A percentile compares a stretch with the other conserved stretches of the same genome.
Conservation (phyloP, 2,329 filamentous ascomycete genomes). For the Triangularia verruculosa region DNA sequence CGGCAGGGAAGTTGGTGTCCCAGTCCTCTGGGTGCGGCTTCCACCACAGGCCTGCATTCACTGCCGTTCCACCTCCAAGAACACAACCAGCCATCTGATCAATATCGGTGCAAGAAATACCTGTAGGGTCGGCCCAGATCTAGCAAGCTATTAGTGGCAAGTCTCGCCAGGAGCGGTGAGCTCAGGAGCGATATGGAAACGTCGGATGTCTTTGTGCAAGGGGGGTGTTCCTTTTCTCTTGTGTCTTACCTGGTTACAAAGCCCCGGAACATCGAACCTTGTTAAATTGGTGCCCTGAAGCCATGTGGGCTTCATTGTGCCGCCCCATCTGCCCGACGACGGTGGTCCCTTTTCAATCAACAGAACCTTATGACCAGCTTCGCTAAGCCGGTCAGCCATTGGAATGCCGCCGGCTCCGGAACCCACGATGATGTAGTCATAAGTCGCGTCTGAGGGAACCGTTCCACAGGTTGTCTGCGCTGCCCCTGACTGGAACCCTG, state of each 20-base stretch:
- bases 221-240: no score
- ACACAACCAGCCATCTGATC: conserved; percentile 71
- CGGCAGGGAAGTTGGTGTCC: conserved; percentile 67
- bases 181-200: no score
- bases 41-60: conserved; percentile 68
- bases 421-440: conserved; percentile 63
- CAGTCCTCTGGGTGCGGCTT: conserved; percentile 50
- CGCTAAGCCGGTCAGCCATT: conserved; percentile 61
- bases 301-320: conserved; percentile 60
- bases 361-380: conserved; percentile 62
- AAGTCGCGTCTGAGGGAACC: conserved; percentile 34
- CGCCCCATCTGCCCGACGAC: conserved; percentile 63
- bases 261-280: conserved; percentile 67
- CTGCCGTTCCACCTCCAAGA: conserved; percentile 63
- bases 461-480: conserved; percentile 18
- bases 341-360: conserved; percentile 59
- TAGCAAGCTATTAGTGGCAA: not conserved
- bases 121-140: conserved; percentile 62
- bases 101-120: conserved; percentile 65
- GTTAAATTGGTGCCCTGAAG: conserved; percentile 59
- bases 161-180: not conserved
- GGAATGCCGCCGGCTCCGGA: conserved; percentile 59
- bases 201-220: no score
- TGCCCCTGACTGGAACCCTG: conserved; percentile 15
- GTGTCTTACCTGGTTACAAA: conserved; percentile 57